Evolutionary conservation across 2,329 filamentous ascomycete species (phyloP).

Genomic region (Aureobasidium sp.): DNA sequence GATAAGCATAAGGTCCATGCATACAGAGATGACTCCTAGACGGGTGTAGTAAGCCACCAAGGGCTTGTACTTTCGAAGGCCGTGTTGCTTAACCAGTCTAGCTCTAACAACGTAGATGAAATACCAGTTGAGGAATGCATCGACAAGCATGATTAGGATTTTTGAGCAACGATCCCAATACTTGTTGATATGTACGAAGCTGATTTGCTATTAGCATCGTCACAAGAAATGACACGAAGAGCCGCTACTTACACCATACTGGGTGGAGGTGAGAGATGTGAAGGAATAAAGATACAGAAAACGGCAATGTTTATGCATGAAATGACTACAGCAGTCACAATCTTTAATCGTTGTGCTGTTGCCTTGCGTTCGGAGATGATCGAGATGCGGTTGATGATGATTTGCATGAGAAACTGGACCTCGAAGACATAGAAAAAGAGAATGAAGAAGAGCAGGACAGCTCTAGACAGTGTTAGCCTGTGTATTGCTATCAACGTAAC

Average conservation of each 20-base stretch:
- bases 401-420: conserved; percentile 22
- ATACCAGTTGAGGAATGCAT: conserved; percentile 30
- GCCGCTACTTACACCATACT: conserved; percentile 20
- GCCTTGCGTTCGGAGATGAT: conserved; percentile 18
- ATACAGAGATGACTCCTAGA: conserved; percentile 41
- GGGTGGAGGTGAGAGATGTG: conserved; percentile 24
- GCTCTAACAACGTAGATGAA: conserved; percentile 36
- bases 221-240: background rate
- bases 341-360: conserved; percentile 26
- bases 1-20: conserved; percentile 33
- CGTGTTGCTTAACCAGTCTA: conserved; percentile 37
- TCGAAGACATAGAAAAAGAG: conserved; percentile 21
- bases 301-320: conserved; percentile 26
- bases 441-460: conserved; percentile 1
- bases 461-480: background rate
- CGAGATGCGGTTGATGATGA: conserved; percentile 30
- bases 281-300: conserved; percentile 30
- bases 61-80: conserved; percentile 42
- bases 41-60: conserved; percentile 43
- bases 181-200: conserved; percentile 28
- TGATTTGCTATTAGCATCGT: background rate
- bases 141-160: conserved; percentile 29
- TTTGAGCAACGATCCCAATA: conserved; percentile 32
- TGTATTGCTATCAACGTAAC: background rate
- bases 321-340: conserved; percentile 28